phyloP scores from a whole-genome alignment of 2,329 filamentous ascomycete genomes.

The Cladosporium sp. region DNA sequence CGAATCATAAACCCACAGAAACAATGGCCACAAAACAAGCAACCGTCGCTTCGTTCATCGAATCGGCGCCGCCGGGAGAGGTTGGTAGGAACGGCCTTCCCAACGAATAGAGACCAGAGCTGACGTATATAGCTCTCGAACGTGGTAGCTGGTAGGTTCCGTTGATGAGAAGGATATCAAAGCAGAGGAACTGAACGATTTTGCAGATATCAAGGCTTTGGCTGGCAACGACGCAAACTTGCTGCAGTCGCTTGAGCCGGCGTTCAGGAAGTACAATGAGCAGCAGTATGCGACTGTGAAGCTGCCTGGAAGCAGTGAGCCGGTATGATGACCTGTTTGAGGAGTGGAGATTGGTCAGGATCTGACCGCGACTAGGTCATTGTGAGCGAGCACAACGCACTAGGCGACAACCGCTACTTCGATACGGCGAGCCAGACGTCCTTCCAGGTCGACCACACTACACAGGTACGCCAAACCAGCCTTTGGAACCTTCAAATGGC shows the following conservation, averaged over 20 bases:
- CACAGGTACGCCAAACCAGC: conserved; percentile 57
- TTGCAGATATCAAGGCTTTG: conserved; percentile 82
- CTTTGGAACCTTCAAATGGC: background rate
- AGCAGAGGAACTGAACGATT: conserved; percentile 4
- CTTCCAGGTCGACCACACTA: conserved; percentile 82
- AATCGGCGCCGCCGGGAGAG: conserved; percentile 94
- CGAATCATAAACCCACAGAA: background rate
- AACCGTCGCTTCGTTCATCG: conserved; percentile 73
- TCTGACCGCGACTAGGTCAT: conserved; percentile 55
- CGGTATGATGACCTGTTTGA: conserved; percentile 53
- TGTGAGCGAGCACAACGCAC: conserved; percentile 80
- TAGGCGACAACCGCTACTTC: conserved; percentile 82
- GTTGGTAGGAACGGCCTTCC: conserved; percentile 53
- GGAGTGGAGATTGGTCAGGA: background rate
- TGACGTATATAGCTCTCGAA: conserved; percentile 68
- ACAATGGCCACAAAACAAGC: conserved; percentile 35
- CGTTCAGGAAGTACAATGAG: conserved; percentile 94
- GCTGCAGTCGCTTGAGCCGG: conserved; percentile 71
- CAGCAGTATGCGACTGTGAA: conserved; percentile 87
- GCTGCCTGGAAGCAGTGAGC: conserved; percentile 79
- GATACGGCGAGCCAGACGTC: conserved; percentile 85
- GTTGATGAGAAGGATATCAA: background rate
- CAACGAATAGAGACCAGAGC: conserved; percentile 22
- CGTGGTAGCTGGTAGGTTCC: conserved; percentile 74
- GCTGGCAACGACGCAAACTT: conserved; percentile 66